Base-by-base conservation (phyloP, 2,329 filamentous ascomycete species). In the Arthrobotrys sphaeroides region DNA sequence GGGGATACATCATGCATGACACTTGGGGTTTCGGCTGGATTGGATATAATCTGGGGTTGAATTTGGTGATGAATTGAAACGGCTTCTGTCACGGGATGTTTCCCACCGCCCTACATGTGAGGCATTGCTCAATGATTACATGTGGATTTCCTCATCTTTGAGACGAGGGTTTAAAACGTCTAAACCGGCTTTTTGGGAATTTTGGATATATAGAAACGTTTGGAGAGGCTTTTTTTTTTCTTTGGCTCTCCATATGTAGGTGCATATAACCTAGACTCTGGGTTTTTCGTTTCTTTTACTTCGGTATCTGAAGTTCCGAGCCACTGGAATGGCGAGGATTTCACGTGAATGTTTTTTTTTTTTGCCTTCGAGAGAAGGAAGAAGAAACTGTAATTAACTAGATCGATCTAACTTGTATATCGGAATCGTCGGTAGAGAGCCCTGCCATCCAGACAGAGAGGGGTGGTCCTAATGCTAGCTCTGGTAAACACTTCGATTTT, bases 11-110 rank as follows among this genome's bases (percentile, higher is more conserved):
- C 36, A 60, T 28, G 40, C 55, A 60, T 42, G 26, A 42, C 40
- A 45, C 40, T 70, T 45, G 43, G 53, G 31, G 65, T 70, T 70
- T 70, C 66, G 66, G 66, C 55, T 61, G 45, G 55, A 61, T 62
- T 70, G 45, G 33, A 68, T 42, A 60, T 31, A 60, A 42, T 60
- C 55, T 45, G 55, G 55, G 55, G 42, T 53, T 42, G 40, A 5
- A 6, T 13, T 38, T 65, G 43, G 62, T 36, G 26, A 45, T 43
- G 57, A 57, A 57, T 72, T 51, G 67, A 70, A 70, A 72, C 67
- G 49, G 49, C 36, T 72, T 49, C 18, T 72, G 67, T 65, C 38
- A 57, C 67, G 67, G 51, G 59, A 38, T 55, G 38, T 55, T 55
- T 55, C 18, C 51, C 51, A 31, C 51, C 51, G 28, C 33, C 1